Base-by-base conservation (phyloP, 2,329 filamentous ascomycete species). In the Xylariaceae sp. region DNA sequence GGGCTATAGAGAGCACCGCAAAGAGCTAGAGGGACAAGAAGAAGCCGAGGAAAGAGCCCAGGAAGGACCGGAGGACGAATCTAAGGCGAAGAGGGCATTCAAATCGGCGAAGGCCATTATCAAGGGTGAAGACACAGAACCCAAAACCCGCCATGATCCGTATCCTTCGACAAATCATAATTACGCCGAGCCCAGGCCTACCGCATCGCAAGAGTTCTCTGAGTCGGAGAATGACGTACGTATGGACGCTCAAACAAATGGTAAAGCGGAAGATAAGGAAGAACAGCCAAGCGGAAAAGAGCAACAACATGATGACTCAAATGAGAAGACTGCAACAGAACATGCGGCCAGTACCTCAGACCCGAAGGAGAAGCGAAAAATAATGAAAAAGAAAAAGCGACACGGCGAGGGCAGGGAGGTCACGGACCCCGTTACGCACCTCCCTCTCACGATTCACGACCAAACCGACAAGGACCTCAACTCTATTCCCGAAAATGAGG, bases 351-450 rank as follows among this genome's bases (percentile, higher is more conserved):
- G 61, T n/a, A 54, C 67, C 2, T 53, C 67, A 22, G 68, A 75
- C 40, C 68, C 71, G 2, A 74, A 67, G 52, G 63, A 72, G 47
- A 71, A 74, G 57, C 69, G 73, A 20, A 76, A 75, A 45, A 64
- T 67, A 6, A 70, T 73, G 59, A 74, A 76, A 55, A 71, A 70
- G 46, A 63, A 56, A 10, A 68, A 67, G 40, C 62, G 65, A 37
- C 68, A 73, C 40, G 67, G 68, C 35, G 72, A 68, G n/a, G 71
- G 74, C n/a, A 68, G 75, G 48, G 74, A 85, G 59, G 84, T 88
- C 37, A 88, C 83, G 1, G 85, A 88, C 57, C 84, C 84, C 0
- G 75, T 88, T 32, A 88, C 85, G 2, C 85, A 88, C 64, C 70
- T 88, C 3, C 83, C 83, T 2, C 74, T 87, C 38, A 70, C 67